Base-by-base conservation (phyloP, 352 stramenopile species). In the Pythium plurisporium region DNA sequence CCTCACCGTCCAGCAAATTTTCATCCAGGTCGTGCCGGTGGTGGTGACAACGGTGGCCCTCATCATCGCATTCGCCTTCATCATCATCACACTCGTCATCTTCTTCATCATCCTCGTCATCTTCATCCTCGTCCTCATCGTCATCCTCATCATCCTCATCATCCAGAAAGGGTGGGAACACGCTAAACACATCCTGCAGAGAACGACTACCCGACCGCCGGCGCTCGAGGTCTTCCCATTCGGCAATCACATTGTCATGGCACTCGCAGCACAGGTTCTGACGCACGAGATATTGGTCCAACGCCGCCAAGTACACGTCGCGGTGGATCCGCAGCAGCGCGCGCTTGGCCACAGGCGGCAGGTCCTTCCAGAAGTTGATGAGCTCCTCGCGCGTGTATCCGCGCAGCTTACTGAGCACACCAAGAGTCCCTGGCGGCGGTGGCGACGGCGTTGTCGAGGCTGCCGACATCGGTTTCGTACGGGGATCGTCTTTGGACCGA, bases 231-330 rank as follows among this genome's bases (percentile, higher is more conserved):
- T 91, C 81, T 57, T 89, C 81, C 81, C 81, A 91, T 67, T 91
- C 81, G 47, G 78, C 76, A 29, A 91, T 77, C 30, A 91, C 79
- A 41, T 91, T 91, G 72, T 91, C 81, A 62, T 91, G 81, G 54
- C 81, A 91, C 65, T 91, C 81, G 59, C 79, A 91, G 70, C 81
- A 91, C 37, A 91, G 62, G 42, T 91, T 87, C 51, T 87, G 76
- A 14, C 70, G 65, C 61, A 91, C 74, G n/a, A 91, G 67, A 55
- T 86, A 91, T 64, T 87, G 71, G 55, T 91, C 76, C 43, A 91
- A 53, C 37, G 79, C 76, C 25, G 73, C 76, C 42, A 91, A 55
- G 50, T 87, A 91, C 26, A 80, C 70, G 48, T 89, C 77, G 15
- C 81, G 76, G 22, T 79, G 79, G 63, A 91, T 91, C 20, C 81